A percentile compares a stretch with the other conserved stretches of the same genome.
phyloP scores from a whole-genome alignment of 208 protist genomes.

The Leptomonas pyrrhocoris region DNA sequence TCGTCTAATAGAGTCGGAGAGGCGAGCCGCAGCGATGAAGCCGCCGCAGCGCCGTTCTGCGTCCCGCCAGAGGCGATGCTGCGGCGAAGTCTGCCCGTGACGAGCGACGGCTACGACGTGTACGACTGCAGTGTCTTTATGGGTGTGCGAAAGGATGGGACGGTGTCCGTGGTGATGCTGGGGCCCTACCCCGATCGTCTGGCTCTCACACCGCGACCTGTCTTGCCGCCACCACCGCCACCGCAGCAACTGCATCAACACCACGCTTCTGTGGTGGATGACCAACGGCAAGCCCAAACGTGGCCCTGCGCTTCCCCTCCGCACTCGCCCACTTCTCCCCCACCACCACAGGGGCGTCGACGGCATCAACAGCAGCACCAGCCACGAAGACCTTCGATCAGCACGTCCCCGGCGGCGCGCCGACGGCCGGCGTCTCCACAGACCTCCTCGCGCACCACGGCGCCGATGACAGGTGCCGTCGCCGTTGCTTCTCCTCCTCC shows the following conservation, averaged over 20 bases:
- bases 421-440: background rate
- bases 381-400: background rate
- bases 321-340: background rate
- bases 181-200: constrained; percentile 17
- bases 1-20: background rate
- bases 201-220: background rate
- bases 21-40: background rate
- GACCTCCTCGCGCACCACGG: background rate
- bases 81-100: constrained; percentile 16
- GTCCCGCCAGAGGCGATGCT: constrained; percentile 11
- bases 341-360: background rate
- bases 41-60: background rate
- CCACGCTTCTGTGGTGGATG: background rate
- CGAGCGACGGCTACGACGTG: constrained; percentile 19
- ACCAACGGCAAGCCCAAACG: constrained; percentile 3
- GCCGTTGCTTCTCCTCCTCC: background rate
- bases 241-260: too few species aligned
- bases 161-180: constrained; percentile 20
- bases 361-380: background rate
- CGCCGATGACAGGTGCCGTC: background rate
- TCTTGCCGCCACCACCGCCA: background rate
- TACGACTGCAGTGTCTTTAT: constrained; percentile 22
- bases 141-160: constrained; percentile 16
- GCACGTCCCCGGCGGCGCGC: background rate
- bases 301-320: constrained; percentile 3